These are phyloP conservation scores for Avena sativa DNA, from an alignment of 176 grass and related monocot genomes.

Conservation along the genomic window DNA sequence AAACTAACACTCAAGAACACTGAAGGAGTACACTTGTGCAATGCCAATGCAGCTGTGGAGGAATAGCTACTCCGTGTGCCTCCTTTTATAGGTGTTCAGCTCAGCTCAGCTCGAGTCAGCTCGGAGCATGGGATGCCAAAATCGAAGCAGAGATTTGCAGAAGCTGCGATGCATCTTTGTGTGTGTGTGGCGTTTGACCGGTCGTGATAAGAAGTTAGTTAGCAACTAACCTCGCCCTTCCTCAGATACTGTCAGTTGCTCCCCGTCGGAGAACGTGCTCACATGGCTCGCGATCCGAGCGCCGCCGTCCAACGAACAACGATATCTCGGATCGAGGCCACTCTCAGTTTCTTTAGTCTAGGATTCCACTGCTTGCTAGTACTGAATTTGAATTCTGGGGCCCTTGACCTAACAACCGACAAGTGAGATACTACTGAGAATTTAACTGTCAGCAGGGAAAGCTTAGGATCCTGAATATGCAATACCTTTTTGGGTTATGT, in stretches of 20 bases:
- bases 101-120: not conserved
- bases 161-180: constrained; percentile 32
- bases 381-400: constrained; percentile 28
- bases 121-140: constrained; percentile 23
- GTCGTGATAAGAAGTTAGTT: constrained; percentile 45
- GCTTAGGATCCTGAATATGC: not conserved
- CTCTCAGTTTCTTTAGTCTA: constrained; percentile 20
- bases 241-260: constrained; percentile 59
- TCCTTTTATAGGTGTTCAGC: constrained; percentile 44
- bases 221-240: constrained; percentile 37
- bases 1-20: constrained; percentile 24
- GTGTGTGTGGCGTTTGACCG: constrained; percentile 41
- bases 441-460: not conserved
- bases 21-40: constrained; percentile 7
- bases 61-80: not conserved
- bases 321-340: constrained; percentile 50
- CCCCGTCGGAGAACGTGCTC: constrained; percentile 56
- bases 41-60: constrained; percentile 36
- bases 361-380: constrained; percentile 26
- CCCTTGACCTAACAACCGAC: constrained; percentile 2
- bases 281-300: constrained; percentile 56
- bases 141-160: constrained; percentile 35
- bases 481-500: not conserved
- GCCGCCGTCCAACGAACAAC: constrained; percentile 65
- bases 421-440: not conserved